Evolutionary conservation across 176 grass and related monocot species (phyloP), one percentile per base, ranked within the genome.

Genomic region (Juncus inflexus): DNA sequence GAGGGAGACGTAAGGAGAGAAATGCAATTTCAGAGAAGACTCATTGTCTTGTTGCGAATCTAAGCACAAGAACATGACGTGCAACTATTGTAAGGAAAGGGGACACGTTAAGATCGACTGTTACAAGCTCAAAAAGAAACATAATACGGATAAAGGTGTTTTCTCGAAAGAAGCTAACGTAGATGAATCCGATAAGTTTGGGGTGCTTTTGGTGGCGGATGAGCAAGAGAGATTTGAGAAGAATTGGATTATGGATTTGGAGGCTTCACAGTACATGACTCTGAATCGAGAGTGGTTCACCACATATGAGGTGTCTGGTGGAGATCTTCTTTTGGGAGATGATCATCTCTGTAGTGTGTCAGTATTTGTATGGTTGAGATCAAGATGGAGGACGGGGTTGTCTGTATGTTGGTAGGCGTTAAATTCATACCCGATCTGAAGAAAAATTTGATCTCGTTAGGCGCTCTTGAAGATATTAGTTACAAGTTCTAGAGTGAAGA

Each of bases 201-300:
- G 63, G 36, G 4, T 47, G 1, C 55, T 74, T 9, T 43, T 62
- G 3, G 59, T 13, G 3, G 39, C 54, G 50, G 45, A 37, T 12
- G 60, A 61, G 16, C 53, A 63, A 54, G 49, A 14, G 2, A 63
- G n/a, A 8, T 28, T 28, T 28, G 19, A 28, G 19, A 28, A 28
- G 19, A 28, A 28, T 28, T 28, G 19, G 19, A 1, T 12, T 50
- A 36, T 75, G 49, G 60, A 75, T 64, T 60, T 45, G 5, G 72
- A 19, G 12, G 7, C 56, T 40, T 72, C 72, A n/a, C 67, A 70
- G 39, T 55, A 78, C n/a, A 78, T 78, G 42, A 62, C 35, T 35
- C 35, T 50, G 3, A 56, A 72, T 14, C 61, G 9, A 15, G 57
- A 78, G 37, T 71, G 35, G 57, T 78, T 28, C 19, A 28, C 19